Conservation (phyloP, 1,139 yeast genomes). For the Meyerozyma carpophila region DNA sequence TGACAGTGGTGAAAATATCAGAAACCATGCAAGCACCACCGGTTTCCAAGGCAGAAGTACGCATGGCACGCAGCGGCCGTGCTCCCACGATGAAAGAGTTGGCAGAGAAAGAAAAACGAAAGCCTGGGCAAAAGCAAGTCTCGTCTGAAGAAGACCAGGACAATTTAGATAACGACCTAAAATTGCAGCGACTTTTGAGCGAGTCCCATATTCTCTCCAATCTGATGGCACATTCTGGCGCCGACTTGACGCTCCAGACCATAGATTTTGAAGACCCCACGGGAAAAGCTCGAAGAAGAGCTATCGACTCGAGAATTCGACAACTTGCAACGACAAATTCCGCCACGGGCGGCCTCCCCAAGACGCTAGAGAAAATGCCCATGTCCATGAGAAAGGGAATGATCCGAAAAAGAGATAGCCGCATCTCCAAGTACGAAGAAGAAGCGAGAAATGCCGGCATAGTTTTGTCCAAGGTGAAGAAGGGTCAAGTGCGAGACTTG, state of each 20-base stretch:
- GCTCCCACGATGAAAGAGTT: constrained; percentile 37
- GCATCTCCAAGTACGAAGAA: constrained; percentile 54
- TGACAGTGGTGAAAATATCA: constrained; percentile 32
- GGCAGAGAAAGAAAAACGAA: constrained; percentile 19
- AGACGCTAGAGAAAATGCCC: constrained; percentile 72
- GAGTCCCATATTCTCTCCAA: constrained; percentile 84
- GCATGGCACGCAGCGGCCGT: constrained; percentile 33
- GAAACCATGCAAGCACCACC: constrained; percentile 17
- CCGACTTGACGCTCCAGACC: constrained; percentile 66
- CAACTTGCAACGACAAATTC: constrained; percentile 50
- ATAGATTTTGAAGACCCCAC: constrained; percentile 64
- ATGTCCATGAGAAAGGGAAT: constrained; percentile 85
- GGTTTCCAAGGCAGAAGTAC: constrained; percentile 26
- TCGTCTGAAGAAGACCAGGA: constrained; percentile 35
- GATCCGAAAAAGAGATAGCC: constrained; percentile 50
- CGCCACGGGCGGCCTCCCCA: constrained; percentile 29
- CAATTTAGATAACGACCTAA: constrained; percentile 74
- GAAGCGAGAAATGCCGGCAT: constrained; percentile 90
- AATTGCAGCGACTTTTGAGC: constrained; percentile 70
- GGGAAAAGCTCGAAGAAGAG: constrained; percentile 75
- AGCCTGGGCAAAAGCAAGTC: constrained; percentile 19
- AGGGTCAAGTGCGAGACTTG: constrained; percentile 58
- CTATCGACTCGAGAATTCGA: constrained; percentile 64
- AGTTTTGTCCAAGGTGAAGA: constrained; percentile 58
- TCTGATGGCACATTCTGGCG: constrained; percentile 58